phyloP scores from a whole-genome alignment of 495 filamentous ascomycete genomes.

The Talaromyces wortmannii region DNA sequence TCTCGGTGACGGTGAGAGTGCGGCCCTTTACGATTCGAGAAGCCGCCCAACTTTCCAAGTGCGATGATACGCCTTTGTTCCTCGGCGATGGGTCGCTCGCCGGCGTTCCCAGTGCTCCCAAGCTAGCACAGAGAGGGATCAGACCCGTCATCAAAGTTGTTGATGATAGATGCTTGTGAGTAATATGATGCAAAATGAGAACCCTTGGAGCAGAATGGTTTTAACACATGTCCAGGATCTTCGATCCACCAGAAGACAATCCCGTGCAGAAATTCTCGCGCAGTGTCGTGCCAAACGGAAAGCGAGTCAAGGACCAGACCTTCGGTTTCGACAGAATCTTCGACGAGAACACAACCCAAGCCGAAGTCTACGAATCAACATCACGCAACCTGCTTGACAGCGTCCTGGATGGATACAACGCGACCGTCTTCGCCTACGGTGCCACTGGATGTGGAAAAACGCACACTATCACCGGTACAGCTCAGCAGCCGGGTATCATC shows the following conservation, averaged over 20 bases:
- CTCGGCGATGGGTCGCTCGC: slow-evolving; percentile 93
- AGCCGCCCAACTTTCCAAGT: slow-evolving; percentile 61
- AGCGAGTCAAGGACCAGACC: slow-evolving; percentile 94
- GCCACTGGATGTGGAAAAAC: slow-evolving; percentile 98
- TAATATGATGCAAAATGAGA: background rate
- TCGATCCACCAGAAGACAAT: slow-evolving; percentile 96
- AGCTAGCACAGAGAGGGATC: slow-evolving; percentile 79
- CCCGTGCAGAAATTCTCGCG: slow-evolving; percentile 86
- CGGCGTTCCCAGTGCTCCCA: slow-evolving; percentile 66
- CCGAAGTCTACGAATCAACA: slow-evolving; percentile 93
- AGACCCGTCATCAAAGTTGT: slow-evolving; percentile 91
- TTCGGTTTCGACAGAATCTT: slow-evolving; percentile 97
- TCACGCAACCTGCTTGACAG: slow-evolving; percentile 85
- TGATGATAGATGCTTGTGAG: slow-evolving; percentile 92
- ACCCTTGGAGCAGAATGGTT: background rate
- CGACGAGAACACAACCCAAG: slow-evolving; percentile 89
- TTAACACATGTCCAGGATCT: slow-evolving; percentile 54
- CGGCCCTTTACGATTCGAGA: slow-evolving; percentile 78
- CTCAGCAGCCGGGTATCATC: slow-evolving; percentile 93
- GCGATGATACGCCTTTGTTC: slow-evolving; percentile 84
- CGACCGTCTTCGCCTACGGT: slow-evolving; percentile 97
- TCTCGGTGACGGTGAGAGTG: slow-evolving; percentile 73
- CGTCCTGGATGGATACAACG: slow-evolving; percentile 96
- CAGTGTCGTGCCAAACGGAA: slow-evolving; percentile 76
- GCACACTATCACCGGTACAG: slow-evolving; percentile 93